Evolutionary conservation across 176 grass and related monocot genomes (phyloP).

Genomic region (Pharus latifolius): DNA sequence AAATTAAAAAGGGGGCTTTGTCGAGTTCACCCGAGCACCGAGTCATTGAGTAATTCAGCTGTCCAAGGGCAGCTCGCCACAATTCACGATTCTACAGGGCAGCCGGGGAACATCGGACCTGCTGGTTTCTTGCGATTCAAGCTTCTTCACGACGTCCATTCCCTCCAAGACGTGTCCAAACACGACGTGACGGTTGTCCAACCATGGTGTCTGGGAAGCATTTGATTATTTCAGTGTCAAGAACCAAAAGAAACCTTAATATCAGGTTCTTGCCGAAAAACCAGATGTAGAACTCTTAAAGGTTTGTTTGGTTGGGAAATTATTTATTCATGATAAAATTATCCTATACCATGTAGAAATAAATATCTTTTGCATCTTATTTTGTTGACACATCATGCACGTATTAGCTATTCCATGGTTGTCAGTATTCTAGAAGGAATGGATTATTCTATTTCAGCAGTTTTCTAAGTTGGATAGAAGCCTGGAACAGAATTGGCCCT

Average conservation of each 20-base stretch:
- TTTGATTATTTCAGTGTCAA: background rate
- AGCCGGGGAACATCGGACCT: constrained; percentile 34
- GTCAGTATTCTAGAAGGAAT: no score
- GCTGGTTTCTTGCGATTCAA: constrained; percentile 61
- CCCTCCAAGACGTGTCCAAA: constrained; percentile 60
- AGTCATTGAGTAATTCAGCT: constrained; percentile 10
- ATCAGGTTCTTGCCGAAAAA: background rate
- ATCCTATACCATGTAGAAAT: background rate
- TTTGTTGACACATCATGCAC: background rate
- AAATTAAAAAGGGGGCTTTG: background rate
- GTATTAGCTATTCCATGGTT: background rate
- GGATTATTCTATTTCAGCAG: background rate
- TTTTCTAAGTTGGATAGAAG: background rate
- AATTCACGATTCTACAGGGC: constrained; percentile 47
- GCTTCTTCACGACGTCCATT: constrained; percentile 53
- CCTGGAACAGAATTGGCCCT: background rate
- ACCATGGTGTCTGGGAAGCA: constrained; percentile 47
- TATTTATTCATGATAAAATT: constrained; percentile 16
- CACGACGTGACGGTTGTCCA: constrained; percentile 55
- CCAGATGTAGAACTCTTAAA: background rate
- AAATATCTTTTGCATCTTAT: background rate
- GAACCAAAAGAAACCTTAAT: background rate
- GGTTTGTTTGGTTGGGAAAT: background rate
- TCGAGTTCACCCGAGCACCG: background rate
- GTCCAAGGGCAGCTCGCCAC: constrained; percentile 41